A percentile compares a stretch with the other conserved stretches of the same genome.
phyloP scores from a whole-genome alignment of 768 basidiomycete genomes.

The Pulveroboletus sp. region DNA sequence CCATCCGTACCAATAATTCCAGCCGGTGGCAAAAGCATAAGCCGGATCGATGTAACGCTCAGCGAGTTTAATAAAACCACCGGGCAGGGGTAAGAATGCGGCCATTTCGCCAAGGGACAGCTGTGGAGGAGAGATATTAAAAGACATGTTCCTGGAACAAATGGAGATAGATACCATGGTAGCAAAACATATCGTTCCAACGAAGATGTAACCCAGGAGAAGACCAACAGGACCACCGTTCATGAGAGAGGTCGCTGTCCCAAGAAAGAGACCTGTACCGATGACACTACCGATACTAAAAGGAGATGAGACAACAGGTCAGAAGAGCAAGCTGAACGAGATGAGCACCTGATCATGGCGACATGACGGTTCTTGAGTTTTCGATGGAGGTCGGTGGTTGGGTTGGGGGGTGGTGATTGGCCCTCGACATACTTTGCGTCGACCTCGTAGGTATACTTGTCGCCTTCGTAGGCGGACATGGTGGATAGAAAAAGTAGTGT shows the following conservation, averaged over 20 bases:
- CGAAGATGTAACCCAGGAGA: constrained; percentile 39
- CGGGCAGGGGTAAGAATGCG: constrained; percentile 42
- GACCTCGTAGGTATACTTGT: constrained; percentile 1
- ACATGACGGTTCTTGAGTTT: constrained; percentile 34
- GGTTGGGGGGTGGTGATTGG: neutral
- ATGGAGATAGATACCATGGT: constrained; percentile 31
- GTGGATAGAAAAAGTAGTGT: neutral
- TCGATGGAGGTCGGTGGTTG: constrained; percentile 18
- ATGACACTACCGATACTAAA: constrained; percentile 37
- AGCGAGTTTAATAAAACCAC: constrained; percentile 45
- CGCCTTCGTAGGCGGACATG: constrained; percentile 12
- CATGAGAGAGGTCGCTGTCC: constrained; percentile 32
- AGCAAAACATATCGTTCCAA: constrained; percentile 37
- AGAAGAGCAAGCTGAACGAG: no score
- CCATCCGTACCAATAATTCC: constrained; percentile 44
- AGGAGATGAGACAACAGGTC: neutral
- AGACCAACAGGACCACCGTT: constrained; percentile 48
- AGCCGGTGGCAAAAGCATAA: constrained; percentile 42
- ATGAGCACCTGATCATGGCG: constrained; percentile 33
- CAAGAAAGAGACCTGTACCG: constrained; percentile 40
- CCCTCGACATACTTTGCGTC: constrained; percentile 9
- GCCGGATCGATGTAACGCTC: constrained; percentile 49
- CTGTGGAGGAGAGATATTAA: constrained; percentile 10
- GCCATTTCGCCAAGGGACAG: constrained; percentile 45
- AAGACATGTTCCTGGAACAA: neutral